phyloP scores from a whole-genome alignment of 2,329 filamentous ascomycete genomes.

The Penicillium sp. region DNA sequence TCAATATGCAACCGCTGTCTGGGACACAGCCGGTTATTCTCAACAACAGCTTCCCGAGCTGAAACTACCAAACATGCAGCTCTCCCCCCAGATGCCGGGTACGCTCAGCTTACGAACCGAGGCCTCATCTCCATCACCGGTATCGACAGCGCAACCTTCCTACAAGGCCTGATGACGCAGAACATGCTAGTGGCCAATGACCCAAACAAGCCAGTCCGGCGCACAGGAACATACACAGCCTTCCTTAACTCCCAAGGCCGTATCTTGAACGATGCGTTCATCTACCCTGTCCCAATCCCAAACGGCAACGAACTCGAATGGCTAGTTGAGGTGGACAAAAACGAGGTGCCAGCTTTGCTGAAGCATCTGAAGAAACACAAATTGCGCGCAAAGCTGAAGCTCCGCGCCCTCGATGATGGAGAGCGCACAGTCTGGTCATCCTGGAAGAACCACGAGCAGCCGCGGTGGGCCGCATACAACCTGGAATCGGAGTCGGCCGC shows the following conservation, averaged over 20 bases:
- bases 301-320: slow-evolving; percentile 50
- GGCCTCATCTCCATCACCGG: slow-evolving; percentile 78
- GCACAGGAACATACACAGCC: slow-evolving; percentile 69
- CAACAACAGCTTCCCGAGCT: slow-evolving; percentile 20
- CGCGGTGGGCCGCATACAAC: slow-evolving; percentile 41
- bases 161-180: slow-evolving; percentile 84
- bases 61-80: slow-evolving; percentile 28
- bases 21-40: slow-evolving; percentile 29
- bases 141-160: slow-evolving; percentile 75
- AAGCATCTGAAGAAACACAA: slow-evolving; percentile 83
- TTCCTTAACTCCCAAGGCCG: slow-evolving; percentile 86
- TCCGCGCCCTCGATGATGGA: slow-evolving; percentile 64
- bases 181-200: slow-evolving; percentile 57
- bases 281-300: slow-evolving; percentile 65
- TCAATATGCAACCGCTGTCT: slow-evolving; percentile 34
- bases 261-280: slow-evolving; percentile 84
- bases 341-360: slow-evolving; percentile 61
- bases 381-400: slow-evolving; percentile 73
- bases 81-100: slow-evolving; percentile 44
- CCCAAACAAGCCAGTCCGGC: slow-evolving; percentile 35
- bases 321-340: slow-evolving; percentile 79
- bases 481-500: slow-evolving; percentile 31
- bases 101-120: slow-evolving; percentile 65
- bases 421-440: slow-evolving; percentile 71
- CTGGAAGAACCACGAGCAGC: slow-evolving; percentile 61